Conservation (phyloP, 441 rosid genomes). For the Raphanus hybrid region DNA sequence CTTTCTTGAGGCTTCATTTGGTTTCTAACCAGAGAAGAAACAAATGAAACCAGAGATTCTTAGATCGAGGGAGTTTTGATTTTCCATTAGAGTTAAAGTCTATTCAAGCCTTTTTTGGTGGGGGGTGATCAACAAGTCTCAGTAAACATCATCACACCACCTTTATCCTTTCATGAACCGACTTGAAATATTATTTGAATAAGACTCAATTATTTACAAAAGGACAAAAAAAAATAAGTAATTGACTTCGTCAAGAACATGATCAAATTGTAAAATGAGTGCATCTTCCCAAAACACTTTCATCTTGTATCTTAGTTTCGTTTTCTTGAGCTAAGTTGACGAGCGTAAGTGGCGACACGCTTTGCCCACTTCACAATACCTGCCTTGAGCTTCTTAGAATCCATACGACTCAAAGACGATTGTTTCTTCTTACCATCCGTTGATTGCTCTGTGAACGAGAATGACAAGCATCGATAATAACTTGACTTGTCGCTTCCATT, state of each 20-base stretch:
- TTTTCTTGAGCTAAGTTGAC: conserved; percentile 69
- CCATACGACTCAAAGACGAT: conserved; percentile 52
- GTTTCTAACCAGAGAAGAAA: conserved; percentile 10
- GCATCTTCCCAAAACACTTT: conserved; percentile 1
- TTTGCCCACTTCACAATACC: conserved; percentile 87
- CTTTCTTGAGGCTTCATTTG: conserved; percentile 52
- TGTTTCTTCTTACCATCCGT: conserved; percentile 46
- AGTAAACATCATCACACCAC: background rate
- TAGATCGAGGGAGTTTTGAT: conserved; percentile 23
- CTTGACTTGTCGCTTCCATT: conserved; percentile 40
- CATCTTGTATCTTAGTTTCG: conserved; percentile 13
- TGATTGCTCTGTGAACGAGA: conserved; percentile 56
- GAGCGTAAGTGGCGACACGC: conserved; percentile 75
- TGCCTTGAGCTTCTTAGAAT: conserved; percentile 69
- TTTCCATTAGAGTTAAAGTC: background rate
- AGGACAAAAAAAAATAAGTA: background rate
- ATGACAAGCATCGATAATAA: conserved; percentile 44
- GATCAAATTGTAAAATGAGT: conserved; percentile 1
- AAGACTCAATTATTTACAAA: background rate
- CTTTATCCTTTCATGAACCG: background rate
- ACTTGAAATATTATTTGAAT: background rate
- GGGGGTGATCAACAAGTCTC: background rate
- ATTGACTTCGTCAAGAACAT: conserved; percentile 25
- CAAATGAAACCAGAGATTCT: conserved; percentile 3
- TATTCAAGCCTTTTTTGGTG: background rate